Percentiles rank a stretch among this genome's conserved stretches.
Conservation (phyloP, 2,329 filamentous ascomycete genomes). For the Nemania serpens region DNA sequence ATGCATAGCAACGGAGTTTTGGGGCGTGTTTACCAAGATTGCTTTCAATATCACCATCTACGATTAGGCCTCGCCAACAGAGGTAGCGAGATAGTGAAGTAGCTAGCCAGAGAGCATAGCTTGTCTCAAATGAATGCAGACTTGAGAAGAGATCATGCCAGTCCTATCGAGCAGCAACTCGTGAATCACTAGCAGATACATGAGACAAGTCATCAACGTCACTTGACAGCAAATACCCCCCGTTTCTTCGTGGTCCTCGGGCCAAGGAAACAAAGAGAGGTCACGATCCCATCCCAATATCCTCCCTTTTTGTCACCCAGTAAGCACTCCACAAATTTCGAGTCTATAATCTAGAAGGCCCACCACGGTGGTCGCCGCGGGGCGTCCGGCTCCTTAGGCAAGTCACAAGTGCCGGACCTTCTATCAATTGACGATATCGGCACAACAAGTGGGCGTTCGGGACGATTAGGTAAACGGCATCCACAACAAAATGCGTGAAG, state of each 20-base stretch:
- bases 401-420: not conserved
- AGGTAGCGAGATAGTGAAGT: not conserved
- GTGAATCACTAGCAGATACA: not conserved
- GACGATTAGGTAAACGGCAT: too few species aligned
- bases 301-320: not conserved
- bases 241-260: not conserved
- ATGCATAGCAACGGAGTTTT: constrained; percentile 39
- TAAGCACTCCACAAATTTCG: not conserved
- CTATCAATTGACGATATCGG: constrained; percentile 25
- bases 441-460: constrained; percentile 14
- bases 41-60: constrained; percentile 25
- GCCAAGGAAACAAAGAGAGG: too few species aligned
- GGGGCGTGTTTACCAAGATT: constrained; percentile 29
- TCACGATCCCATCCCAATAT: too few species aligned
- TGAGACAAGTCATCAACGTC: not conserved
- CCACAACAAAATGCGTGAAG: not conserved
- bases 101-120: not conserved
- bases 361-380: constrained; percentile 11
- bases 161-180: not conserved
- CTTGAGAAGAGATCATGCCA: not conserved
- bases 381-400: not conserved
- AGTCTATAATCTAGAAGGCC: not conserved
- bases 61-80: not conserved
- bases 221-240: not conserved
- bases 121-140: constrained; percentile 3